Evolutionary conservation across 1,284 basidiomycete genomes (phyloP).

Genomic region (Cutaneotrichosporon spelunceum): DNA sequence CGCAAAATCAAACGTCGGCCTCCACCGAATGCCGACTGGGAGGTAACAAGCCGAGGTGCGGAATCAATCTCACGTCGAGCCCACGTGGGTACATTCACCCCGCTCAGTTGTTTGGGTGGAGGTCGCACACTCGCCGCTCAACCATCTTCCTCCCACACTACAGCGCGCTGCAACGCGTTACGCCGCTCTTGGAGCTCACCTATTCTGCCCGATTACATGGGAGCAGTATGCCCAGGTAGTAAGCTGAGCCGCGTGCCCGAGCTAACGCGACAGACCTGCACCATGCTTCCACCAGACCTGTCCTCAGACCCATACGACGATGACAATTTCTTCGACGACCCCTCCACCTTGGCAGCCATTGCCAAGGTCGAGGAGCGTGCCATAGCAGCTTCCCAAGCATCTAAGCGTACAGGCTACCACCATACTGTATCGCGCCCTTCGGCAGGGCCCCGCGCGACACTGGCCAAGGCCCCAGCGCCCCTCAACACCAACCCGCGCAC

Average conservation of each 20-base stretch:
- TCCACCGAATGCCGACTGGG: background rate
- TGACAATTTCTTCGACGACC: conserved; percentile 36
- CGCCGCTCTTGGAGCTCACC: background rate
- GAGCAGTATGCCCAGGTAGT: conserved; percentile 4
- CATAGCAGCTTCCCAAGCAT: conserved; percentile 22
- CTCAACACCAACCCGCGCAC: conserved; percentile 42
- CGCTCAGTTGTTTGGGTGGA: background rate
- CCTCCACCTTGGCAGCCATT: conserved; percentile 32
- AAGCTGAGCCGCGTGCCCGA: background rate
- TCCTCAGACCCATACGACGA: conserved; percentile 42
- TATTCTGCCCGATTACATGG: background rate
- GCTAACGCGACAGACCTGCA: background rate
- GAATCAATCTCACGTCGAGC: background rate
- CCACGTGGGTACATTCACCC: background rate
- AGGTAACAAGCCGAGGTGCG: background rate
- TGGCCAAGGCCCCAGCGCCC: conserved; percentile 30
- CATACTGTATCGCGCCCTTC: conserved; percentile 33
- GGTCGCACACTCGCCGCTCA: background rate
- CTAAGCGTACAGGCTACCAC: conserved; percentile 29
- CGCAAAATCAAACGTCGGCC: background rate
- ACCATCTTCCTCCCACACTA: background rate
- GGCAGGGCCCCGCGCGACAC: conserved; percentile 6
- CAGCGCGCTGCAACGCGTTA: background rate
- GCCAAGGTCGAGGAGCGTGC: conserved; percentile 35
- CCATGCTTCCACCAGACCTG: conserved; percentile 8